Percentiles rank a stretch among this genome's conserved stretches.
Evolutionary conservation across 179 eudicot genomes (phyloP).

Genomic region (Beta macrorhiza): DNA sequence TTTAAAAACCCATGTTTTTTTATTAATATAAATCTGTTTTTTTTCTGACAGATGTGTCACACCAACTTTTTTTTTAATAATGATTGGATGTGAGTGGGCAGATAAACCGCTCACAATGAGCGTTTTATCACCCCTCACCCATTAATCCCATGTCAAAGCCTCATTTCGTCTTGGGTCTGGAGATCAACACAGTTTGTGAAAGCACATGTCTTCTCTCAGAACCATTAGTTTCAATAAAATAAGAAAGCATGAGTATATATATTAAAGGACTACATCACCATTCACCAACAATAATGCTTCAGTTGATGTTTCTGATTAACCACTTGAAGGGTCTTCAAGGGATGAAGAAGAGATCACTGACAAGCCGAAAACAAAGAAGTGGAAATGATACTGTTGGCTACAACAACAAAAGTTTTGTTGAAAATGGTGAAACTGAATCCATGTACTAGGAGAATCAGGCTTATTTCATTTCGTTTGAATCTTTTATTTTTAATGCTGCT

Average conservation of each 20-base stretch:
- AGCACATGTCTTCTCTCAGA: conserved; percentile 53
- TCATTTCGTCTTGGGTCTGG: conserved; percentile 63
- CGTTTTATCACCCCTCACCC: too few species aligned
- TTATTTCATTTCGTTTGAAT: neutral
- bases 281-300: conserved; percentile 57
- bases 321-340: conserved; percentile 65
- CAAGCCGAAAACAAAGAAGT: conserved; percentile 65
- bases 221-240: conserved; percentile 64
- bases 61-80: too few species aligned
- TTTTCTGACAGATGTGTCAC: too few species aligned
- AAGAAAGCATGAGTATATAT: conserved; percentile 62
- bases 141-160: conserved; percentile 44
- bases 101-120: too few species aligned
- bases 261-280: conserved; percentile 75
- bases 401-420: neutral
- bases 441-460: neutral
- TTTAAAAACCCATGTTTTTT: too few species aligned
- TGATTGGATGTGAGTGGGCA: too few species aligned
- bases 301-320: conserved; percentile 83
- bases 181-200: conserved; percentile 42
- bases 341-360: conserved; percentile 49
- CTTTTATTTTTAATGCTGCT: neutral
- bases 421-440: neutral
- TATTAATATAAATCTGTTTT: too few species aligned
- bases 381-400: conserved; percentile 27